Conservation (phyloP, 371 early-diverging fungal genomes). For the Haplosporangium sp. region DNA sequence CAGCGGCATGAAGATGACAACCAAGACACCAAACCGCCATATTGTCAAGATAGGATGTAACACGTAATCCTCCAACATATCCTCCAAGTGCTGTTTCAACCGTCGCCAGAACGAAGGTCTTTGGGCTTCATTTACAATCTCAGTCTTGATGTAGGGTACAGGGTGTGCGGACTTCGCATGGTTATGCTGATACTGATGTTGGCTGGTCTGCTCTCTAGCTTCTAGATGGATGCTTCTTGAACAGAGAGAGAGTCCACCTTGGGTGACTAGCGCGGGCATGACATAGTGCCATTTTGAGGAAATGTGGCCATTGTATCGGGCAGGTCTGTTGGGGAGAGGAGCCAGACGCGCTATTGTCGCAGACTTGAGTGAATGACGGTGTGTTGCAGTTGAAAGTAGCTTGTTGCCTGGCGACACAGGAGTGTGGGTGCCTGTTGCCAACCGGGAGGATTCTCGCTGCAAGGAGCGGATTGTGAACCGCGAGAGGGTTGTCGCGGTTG, state of each 20-base stretch:
- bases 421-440: not conserved
- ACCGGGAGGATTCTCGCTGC: conserved; percentile 6
- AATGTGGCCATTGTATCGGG: too few relatives aligned
- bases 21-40: conserved; percentile 68
- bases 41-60: conserved; percentile 68
- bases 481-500: conserved; percentile 20
- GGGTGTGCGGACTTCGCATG: conserved; percentile 8
- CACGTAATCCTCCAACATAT: conserved; percentile 60
- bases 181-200: not conserved
- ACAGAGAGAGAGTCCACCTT: conserved; percentile 21
- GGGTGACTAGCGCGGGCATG: conserved; percentile 39
- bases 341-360: too few relatives aligned
- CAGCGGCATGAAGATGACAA: conserved; percentile 74
- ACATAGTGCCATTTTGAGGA: conserved; percentile 18
- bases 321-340: too few relatives aligned
- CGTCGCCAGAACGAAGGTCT: conserved; percentile 35
- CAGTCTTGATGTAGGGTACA: conserved; percentile 35
- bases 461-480: conserved; percentile 18
- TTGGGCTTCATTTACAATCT: conserved; percentile 23
- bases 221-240: conserved; percentile 32
- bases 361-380: too few relatives aligned
- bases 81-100: conserved; percentile 39
- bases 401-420: too few relatives aligned
- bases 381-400: too few relatives aligned
- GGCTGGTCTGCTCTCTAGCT: conserved; percentile 12